phyloP scores from a whole-genome alignment of 441 rosid species.

The Brassica balearica region DNA sequence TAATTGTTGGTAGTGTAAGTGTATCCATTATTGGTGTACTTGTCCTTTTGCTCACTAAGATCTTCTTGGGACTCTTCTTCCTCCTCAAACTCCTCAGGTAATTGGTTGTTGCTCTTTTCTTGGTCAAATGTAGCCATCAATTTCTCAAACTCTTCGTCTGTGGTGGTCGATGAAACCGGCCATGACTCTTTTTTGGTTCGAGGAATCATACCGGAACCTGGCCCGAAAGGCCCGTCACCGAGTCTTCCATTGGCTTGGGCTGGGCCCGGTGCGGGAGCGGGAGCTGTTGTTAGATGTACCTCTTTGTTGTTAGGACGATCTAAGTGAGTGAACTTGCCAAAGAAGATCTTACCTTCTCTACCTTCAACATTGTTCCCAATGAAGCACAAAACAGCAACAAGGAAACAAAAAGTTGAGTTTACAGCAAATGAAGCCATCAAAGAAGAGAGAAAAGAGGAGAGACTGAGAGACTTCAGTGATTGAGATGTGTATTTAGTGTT shows the following conservation, averaged over 20 bases:
- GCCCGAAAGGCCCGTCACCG: slow-evolving; percentile 56
- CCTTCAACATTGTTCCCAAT: slow-evolving; percentile 47
- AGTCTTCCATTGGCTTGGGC: slow-evolving; percentile 37
- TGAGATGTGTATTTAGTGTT: too few relatives aligned
- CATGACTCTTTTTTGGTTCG: slow-evolving; percentile 47
- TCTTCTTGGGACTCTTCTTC: slow-evolving; percentile 31
- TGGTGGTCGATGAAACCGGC: slow-evolving; percentile 43
- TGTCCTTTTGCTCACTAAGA: slow-evolving; percentile 41
- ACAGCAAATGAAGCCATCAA: too few relatives aligned
- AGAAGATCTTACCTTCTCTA: slow-evolving; percentile 59
- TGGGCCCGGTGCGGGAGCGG: slow-evolving; percentile 40
- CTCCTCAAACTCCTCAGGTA: slow-evolving; percentile 34
- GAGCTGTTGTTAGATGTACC: background rate
- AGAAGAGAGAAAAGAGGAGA: too few relatives aligned
- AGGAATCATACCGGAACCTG: slow-evolving; percentile 51
- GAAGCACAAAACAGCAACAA: too few relatives aligned
- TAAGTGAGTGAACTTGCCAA: slow-evolving; percentile 58
- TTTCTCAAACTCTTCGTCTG: slow-evolving; percentile 43
- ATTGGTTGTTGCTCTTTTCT: slow-evolving; percentile 37
- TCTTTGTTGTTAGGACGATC: slow-evolving; percentile 30
- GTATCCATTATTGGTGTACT: slow-evolving; percentile 43
- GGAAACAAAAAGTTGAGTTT: too few relatives aligned
- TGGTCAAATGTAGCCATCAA: slow-evolving; percentile 48
- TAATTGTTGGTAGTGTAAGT: slow-evolving; percentile 20
- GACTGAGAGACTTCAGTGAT: too few relatives aligned